A percentile compares a stretch with the other conserved stretches of the same genome.
Evolutionary conservation across 257 asterid genomes (phyloP).

Genomic region (Lycium barbarum): DNA sequence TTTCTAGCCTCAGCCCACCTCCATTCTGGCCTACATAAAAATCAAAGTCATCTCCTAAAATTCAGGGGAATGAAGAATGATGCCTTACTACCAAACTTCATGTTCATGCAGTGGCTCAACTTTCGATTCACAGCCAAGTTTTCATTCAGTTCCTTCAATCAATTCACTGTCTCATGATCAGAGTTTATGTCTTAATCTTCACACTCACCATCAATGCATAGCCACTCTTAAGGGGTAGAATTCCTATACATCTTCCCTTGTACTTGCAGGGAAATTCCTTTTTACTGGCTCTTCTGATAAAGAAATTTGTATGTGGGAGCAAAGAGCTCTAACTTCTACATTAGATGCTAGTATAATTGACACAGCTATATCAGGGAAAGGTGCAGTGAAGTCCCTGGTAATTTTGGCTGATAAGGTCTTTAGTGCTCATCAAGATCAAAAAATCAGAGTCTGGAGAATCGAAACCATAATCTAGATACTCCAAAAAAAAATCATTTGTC

Average conservation of each 20-base stretch:
- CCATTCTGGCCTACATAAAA: neutral
- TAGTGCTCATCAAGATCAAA: constrained; percentile 85
- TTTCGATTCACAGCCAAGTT: constrained; percentile 37
- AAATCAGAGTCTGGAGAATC: constrained; percentile 72
- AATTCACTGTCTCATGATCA: constrained; percentile 34
- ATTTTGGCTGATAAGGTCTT: constrained; percentile 55
- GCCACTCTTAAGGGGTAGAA: constrained; percentile 53
- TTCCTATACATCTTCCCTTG: constrained; percentile 68
- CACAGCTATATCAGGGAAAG: constrained; percentile 55
- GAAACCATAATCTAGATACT: constrained; percentile 25
- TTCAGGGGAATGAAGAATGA: constrained; percentile 42
- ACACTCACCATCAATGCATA: constrained; percentile 51
- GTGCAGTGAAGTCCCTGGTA: constrained; percentile 68
- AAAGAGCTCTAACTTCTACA: neutral
- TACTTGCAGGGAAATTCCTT: constrained; percentile 56
- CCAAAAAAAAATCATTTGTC: constrained; percentile 47
- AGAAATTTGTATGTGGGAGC: constrained; percentile 40
- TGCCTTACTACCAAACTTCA: constrained; percentile 48
- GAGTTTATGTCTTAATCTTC: constrained; percentile 24
- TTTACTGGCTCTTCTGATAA: constrained; percentile 66
- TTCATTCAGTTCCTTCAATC: constrained; percentile 39
- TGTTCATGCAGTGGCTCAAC: constrained; percentile 45
- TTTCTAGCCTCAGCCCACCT: neutral
- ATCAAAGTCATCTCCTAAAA: neutral
- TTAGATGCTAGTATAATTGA: constrained; percentile 13